Evolutionary conservation across 2,329 filamentous ascomycete genomes (phyloP).

Genomic region (Orbilia oligospora): DNA sequence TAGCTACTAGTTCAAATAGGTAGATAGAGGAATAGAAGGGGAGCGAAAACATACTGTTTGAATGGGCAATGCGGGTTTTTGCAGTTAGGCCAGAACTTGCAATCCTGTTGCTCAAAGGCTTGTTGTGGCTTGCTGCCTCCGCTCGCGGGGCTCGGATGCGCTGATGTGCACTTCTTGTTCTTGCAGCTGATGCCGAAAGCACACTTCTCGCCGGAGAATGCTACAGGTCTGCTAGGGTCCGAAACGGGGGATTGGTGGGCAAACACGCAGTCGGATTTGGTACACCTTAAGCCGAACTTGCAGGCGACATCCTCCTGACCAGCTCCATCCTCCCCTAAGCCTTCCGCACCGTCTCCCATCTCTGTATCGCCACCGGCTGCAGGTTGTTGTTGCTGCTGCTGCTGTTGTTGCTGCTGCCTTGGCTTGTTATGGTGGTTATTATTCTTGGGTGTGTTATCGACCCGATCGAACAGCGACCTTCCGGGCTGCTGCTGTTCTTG

Average conservation of each 20-base stretch:
- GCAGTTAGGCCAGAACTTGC: conserved; percentile 93
- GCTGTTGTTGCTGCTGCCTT: conserved; percentile 17
- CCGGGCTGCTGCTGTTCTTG: conserved; percentile 34
- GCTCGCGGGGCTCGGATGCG: conserved; percentile 88
- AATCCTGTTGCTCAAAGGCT: conserved; percentile 87
- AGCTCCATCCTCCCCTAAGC: conserved; percentile 38
- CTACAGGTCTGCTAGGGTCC: conserved; percentile 76
- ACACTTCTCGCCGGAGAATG: conserved; percentile 83
- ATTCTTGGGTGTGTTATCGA: conserved; percentile 66
- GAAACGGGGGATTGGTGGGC: conserved; percentile 95
- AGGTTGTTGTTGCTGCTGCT: conserved; percentile 4
- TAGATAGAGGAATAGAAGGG: background rate
- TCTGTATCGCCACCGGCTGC: conserved; percentile 52
- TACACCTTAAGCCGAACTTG: conserved; percentile 90
- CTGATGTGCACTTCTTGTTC: conserved; percentile 91
- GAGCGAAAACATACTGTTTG: conserved; percentile 73
- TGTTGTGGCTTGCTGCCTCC: conserved; percentile 63
- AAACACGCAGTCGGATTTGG: conserved; percentile 89
- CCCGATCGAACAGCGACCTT: conserved; percentile 53
- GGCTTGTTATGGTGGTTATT: conserved; percentile 43
- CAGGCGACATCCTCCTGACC: conserved; percentile 70
- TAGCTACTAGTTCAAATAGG: background rate
- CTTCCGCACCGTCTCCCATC: conserved; percentile 52
- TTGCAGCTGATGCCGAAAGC: conserved; percentile 91
- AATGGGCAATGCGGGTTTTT: conserved; percentile 89